phyloP scores from a whole-genome alignment of 371 early-diverging fungal species.

The Parasitella parasitica region DNA sequence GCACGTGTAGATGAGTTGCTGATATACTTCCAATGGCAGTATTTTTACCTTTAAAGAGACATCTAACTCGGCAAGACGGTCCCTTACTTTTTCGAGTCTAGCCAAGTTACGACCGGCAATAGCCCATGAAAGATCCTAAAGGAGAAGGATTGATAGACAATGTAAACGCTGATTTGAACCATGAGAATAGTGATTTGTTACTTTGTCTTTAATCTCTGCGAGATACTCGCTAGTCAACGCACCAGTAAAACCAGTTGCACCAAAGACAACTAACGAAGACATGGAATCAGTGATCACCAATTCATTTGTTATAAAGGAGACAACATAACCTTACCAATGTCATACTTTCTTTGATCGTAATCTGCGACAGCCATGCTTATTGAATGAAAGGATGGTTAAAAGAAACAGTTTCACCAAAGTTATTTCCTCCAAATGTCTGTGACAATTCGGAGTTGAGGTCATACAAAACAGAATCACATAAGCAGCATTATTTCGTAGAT shows the following conservation, averaged over 20 bases:
- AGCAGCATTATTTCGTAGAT: too few relatives aligned
- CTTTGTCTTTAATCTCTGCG: conserved; percentile 29
- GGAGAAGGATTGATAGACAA: too few relatives aligned
- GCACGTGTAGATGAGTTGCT: neutral
- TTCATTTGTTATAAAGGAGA: neutral
- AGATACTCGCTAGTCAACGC: conserved; percentile 62
- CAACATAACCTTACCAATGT: conserved; percentile 5
- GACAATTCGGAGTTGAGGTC: too few relatives aligned
- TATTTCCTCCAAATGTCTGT: too few relatives aligned
- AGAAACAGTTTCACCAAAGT: neutral
- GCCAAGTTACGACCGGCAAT: conserved; percentile 26
- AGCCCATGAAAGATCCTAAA: conserved; percentile 41
- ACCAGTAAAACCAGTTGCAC: conserved; percentile 90
- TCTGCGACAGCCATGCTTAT: neutral
- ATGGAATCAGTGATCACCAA: neutral
- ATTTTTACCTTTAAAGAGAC: conserved; percentile 11
- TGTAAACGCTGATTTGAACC: neutral
- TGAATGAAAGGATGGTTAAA: neutral
- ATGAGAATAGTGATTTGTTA: conserved; percentile 1
- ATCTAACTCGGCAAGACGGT: conserved; percentile 11
- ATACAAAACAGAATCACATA: too few relatives aligned
- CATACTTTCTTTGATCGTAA: conserved; percentile 10
- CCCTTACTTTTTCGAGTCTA: conserved; percentile 22
- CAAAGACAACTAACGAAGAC: conserved; percentile 59
- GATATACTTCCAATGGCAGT: neutral